Evolutionary conservation across 1,284 basidiomycete species (phyloP).

Genomic region (Irpex sp.): DNA sequence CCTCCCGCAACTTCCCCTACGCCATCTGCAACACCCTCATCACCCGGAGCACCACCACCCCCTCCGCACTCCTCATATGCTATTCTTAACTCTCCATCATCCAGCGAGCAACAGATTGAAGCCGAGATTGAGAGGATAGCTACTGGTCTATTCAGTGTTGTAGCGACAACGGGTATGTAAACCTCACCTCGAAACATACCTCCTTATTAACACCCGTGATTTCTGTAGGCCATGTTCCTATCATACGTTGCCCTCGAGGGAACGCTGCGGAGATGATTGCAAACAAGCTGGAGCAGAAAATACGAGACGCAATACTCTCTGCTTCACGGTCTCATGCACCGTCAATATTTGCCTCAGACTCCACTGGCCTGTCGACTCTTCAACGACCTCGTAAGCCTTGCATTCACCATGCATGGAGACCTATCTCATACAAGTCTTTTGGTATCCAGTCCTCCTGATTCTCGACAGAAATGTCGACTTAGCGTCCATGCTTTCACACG

Average conservation of each 20-base stretch:
- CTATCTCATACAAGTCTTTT: neutral
- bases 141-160: slow-evolving; percentile 86
- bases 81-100: slow-evolving; percentile 89
- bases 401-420: no score
- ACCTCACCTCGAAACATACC: neutral
- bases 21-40: slow-evolving; percentile 27
- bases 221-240: slow-evolving; percentile 79
- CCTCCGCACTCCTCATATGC: slow-evolving; percentile 61
- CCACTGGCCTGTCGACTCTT: slow-evolving; percentile 67
- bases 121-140: slow-evolving; percentile 92
- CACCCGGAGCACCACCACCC: slow-evolving; percentile 25
- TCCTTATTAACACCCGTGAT: neutral
- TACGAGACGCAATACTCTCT: slow-evolving; percentile 88
- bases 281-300: slow-evolving; percentile 89
- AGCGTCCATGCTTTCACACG: slow-evolving; percentile 93
- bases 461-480: slow-evolving; percentile 96
- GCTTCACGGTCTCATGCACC: slow-evolving; percentile 61
- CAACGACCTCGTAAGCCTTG: slow-evolving; percentile 70
- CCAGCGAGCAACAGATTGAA: slow-evolving; percentile 90
- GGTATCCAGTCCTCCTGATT: slow-evolving; percentile 76
- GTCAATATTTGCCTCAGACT: slow-evolving; percentile 70
- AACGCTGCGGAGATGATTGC: slow-evolving; percentile 99
- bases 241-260: slow-evolving; percentile 92
- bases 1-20: slow-evolving; percentile 40
- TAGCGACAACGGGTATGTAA: slow-evolving; percentile 83